Conservation (phyloP, 2,329 filamentous ascomycete species). For the Penicillium capsulatum region DNA sequence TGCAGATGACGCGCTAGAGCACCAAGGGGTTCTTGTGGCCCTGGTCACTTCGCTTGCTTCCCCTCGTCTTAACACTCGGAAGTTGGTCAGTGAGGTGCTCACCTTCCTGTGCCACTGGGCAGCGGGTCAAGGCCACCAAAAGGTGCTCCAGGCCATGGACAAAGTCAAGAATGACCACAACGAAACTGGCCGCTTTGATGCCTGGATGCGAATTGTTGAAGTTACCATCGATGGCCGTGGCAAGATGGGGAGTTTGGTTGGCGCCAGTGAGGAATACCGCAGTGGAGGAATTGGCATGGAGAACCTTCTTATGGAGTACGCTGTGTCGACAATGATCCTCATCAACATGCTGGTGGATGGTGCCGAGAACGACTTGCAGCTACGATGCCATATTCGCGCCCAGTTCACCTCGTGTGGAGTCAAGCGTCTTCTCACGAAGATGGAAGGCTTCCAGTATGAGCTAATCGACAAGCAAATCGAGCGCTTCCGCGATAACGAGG, state of each 20-base stretch:
- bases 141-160: conserved; percentile 90
- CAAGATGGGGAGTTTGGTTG: conserved; percentile 97
- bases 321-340: conserved; percentile 86
- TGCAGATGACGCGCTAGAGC: conserved; percentile 86
- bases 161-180: conserved; percentile 80
- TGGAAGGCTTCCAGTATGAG: conserved; percentile 98
- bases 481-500: conserved; percentile 86
- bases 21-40: conserved; percentile 85
- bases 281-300: conserved; percentile 98
- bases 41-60: conserved; percentile 83
- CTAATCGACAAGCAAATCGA: conserved; percentile 98
- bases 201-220: conserved; percentile 98
- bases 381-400: conserved; percentile 88
- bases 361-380: conserved; percentile 79
- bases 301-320: conserved; percentile 98
- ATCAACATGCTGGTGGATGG: conserved; percentile 97
- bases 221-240: conserved; percentile 94
- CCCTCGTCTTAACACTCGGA: conserved; percentile 82
- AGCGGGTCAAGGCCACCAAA: conserved; percentile 80
- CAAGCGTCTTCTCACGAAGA: conserved; percentile 89
- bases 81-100: conserved; percentile 90
- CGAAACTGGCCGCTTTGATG: conserved; percentile 93
- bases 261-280: conserved; percentile 91
- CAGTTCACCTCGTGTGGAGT: conserved; percentile 96
- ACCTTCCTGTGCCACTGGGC: conserved; percentile 97